Percentiles rank a stretch among this genome's conserved stretches.
Conservation (phyloP, 1,284 basidiomycete species). For the Hypsizygus ulmarius region DNA sequence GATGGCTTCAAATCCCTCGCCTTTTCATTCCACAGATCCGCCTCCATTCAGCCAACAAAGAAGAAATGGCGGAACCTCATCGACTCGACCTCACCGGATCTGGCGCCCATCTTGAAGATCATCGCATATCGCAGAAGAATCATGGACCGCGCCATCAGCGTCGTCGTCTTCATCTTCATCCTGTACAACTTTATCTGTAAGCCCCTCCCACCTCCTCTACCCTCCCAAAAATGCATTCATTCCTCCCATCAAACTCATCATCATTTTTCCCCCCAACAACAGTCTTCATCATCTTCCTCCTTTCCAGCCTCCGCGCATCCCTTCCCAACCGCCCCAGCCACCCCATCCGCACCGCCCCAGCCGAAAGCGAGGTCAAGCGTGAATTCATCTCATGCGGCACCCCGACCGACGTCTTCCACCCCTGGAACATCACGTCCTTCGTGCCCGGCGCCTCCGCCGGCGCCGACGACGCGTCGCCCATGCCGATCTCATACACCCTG, state of each 20-base stretch:
- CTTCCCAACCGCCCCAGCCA: not conserved
- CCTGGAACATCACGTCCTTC: conserved; percentile 14
- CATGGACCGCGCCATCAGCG: conserved; percentile 2
- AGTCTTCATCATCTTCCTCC: not conserved
- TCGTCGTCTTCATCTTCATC: conserved; percentile 1
- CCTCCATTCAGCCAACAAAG: conserved; percentile 1
- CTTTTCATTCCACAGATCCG: not conserved
- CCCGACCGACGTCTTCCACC: conserved; percentile 12
- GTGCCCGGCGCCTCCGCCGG: conserved; percentile 16
- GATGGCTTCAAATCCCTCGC: not conserved
- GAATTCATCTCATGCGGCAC: conserved; percentile 10
- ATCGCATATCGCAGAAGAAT: not conserved
- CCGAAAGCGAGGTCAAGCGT: conserved; percentile 7
- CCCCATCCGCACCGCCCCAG: not conserved
- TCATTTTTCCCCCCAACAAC: not conserved
- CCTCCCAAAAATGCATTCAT: not conserved
- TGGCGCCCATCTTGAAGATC: not conserved
- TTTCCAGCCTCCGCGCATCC: not conserved
- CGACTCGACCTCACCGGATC: not conserved
- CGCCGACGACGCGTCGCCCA: conserved; percentile 15
- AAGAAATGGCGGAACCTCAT: conserved; percentile 9
- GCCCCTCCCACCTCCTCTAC: too few relatives aligned
- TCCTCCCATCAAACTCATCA: too few relatives aligned
- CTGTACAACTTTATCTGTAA: conserved; percentile 8
- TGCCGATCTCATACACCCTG: conserved; percentile 18